Base-by-base conservation (phyloP, 805 yeast species). In the Groenewaldozyma tartarivorans region DNA sequence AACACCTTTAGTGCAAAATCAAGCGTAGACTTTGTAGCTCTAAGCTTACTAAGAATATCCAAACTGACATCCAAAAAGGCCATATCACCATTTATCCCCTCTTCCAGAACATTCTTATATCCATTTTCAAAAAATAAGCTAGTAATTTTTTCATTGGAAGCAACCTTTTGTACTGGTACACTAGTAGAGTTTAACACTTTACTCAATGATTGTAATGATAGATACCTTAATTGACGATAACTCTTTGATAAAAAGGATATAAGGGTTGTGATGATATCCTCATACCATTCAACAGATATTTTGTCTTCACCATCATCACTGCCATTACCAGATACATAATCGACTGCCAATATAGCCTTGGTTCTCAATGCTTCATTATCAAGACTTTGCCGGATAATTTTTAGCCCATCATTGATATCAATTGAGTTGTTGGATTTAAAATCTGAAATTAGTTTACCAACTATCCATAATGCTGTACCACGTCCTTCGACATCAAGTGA, bases 401-500 rank as follows among this genome's bases (percentile, higher is more conserved):
- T 24, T 27, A 66, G 61, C 6, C 62, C 52, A 6, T 56, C 47
- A 3, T 40, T 46, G 21, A 65, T 50, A 21, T 60, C 51, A 3
- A 37, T 43, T 16, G 17, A 5, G 21, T 17, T 20, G 7, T n/a
- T 6, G 6, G 61, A 30, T 1, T 50, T 46, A n/a, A 48, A 50
- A 2, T 38, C 35, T 15, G 46, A 43, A 16, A 56, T 32, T 36
- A 65, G 40, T 22, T 47, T 39, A 9, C 62, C 62, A 9, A 65
- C 33, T 2, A 55, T 57, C 31, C 48, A 49, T 15, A 65, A 55
- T 1, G 70, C 65, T n/a, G 48, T 46, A 33, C 60, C 64, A 43
- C 69, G 53, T 4, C 64, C 49, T 27, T 63, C 69, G 41, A 63
- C 54, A 33, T 59, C 68, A 22, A 56, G 52, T 31, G 66, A 60